Base-by-base conservation (phyloP, 2,329 filamentous ascomycete species). In the Pezicula rhizophila region DNA sequence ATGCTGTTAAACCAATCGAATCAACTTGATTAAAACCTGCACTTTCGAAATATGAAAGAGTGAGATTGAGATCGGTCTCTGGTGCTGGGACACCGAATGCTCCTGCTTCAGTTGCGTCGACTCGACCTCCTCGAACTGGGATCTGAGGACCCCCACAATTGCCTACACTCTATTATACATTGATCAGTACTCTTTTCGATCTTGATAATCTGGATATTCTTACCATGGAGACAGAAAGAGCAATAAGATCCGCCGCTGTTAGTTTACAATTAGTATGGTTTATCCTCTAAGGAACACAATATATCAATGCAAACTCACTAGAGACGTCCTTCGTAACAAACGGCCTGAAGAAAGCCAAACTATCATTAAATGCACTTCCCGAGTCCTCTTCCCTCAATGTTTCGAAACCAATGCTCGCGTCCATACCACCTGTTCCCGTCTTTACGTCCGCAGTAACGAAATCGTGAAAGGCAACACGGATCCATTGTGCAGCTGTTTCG, bases 371-470 rank as follows among this genome's bases (percentile, higher is more conserved):
- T 2, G 73, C 78, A 1, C 74, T 69, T 0, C 79, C 79, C 1
- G 71, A 68, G 57, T 82, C 81, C 56, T 83, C 79, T 31, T 70
- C 68, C 46, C 70, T 73, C 28, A 63, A 64, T 7, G 80, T 65
- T 64, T 83, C 79, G 55, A 77, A 84, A 51, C 79, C 76, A 28
- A 84, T 66, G 8, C 79, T 82, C 12, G 67, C 79, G 56, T 83
- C 80, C 38, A 82, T 49, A 1, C 80, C 80, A 25, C 79, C 79
- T 1, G 63, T 65, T 25, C 70, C 67, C n/a, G 65, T 68, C 48
- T 64, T 69, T 11, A 65, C 62, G 56, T 76, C 77, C 23, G 69
- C 73, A 5, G 78, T 78, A 4, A 76, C 69, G 70, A 80, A 78
- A 59, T 82, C 79, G 61, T 82, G 79, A 51, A 83, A 82, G 23